Base-by-base conservation (phyloP, 345 rosid genomes). In the Citrus australasica region DNA sequence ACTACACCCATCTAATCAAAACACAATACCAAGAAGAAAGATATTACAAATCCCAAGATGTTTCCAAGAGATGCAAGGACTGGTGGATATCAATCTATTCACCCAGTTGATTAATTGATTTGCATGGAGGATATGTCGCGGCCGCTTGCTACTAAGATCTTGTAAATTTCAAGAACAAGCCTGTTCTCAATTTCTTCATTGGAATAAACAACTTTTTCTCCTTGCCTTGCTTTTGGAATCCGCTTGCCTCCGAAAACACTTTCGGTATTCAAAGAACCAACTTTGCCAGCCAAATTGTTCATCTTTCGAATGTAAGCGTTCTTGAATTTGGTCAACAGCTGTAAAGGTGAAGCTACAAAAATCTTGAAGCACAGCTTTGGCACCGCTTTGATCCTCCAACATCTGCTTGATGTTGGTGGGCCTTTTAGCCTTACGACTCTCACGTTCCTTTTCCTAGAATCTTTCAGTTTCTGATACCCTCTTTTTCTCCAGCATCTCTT, bases 101-200 rank as follows among this genome's bases (percentile, higher is more conserved):
- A 51, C 6, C 17, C 22, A 51, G 13, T 11, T 42, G 13, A 11
- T 42, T 42, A 42, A 16, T 16, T 19, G 1, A 53, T 17, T 53
- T 63, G 67, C 8, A 0, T 48, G 46, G 79, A 40, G 60, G 56
- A 32, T 17, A 80, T 22, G 42, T 78, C 76, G 14, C 69, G 80
- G 9, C 40, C 69, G 38, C 81, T 61, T 9, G 86, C 77, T 3
- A 67, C 16, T 16, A 87, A 60, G 60, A 81, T 56, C 75, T 77
- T 85, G 28, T 71, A 87, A 76, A 87, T 84, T 80, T 87, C 90
- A 65, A 73, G 81, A 60, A 84, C 67, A 40, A 87, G 28, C 69
- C 90, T 78, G 2, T 63, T 35, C 74, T 85, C 86, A 62, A 87
- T 67, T 58, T 79, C 88, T 6, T 75, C 71, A 5, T 10, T 37